Base-by-base conservation (phyloP, 305 asterid species). In the Fraxinus paxiana region DNA sequence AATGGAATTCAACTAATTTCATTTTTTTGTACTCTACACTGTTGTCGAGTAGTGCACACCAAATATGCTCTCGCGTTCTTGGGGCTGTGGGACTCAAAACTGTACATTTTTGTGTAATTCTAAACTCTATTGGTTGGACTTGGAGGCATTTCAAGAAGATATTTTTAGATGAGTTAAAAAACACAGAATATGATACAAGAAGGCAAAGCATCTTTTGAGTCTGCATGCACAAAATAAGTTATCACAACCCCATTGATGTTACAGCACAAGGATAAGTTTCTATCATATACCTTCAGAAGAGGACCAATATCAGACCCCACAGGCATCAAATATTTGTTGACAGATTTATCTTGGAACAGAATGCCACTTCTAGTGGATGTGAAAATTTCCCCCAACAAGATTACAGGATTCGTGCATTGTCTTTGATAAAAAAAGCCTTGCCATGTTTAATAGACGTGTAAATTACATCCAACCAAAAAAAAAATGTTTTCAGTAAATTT, bases 371-470 rank as follows among this genome's bases (percentile, higher is more conserved):
- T 28, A 28, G 38, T 67, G 37, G 17, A 28, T 28, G 37, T 12
- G 73, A 67, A 65, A 67, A 13, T 12, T 28, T 1, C 35, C 28
- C 17, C 59, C 35, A 46, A 43, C 2, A 46, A 46, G 5, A 12
- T 43, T 43, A 43, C 17, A 43, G 54, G 54, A 43, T 43, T 43
- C 17, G 2, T 12, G 33, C 71, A 22, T 24, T 63, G 1, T 56
- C 67, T 56, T 65, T 28, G 65, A 73, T 81, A 65, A 79, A 69
- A 69, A 76, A 74, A 63, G 35, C 71, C 77, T 81, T 63, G 5
- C 82, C 86, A 76, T 82, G 74, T 77, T 65, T 30, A 35, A 41
- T 86, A 73, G 28, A 73, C 75, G 34, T 13, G 80, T 10, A 12
- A 43, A 43, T 43, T 43, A 43, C 54, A 43, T 43, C 54, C 54